A percentile compares a stretch with the other conserved stretches of the same genome.
Conservation (phyloP, 768 basidiomycete genomes). For the Mycena galopus region DNA sequence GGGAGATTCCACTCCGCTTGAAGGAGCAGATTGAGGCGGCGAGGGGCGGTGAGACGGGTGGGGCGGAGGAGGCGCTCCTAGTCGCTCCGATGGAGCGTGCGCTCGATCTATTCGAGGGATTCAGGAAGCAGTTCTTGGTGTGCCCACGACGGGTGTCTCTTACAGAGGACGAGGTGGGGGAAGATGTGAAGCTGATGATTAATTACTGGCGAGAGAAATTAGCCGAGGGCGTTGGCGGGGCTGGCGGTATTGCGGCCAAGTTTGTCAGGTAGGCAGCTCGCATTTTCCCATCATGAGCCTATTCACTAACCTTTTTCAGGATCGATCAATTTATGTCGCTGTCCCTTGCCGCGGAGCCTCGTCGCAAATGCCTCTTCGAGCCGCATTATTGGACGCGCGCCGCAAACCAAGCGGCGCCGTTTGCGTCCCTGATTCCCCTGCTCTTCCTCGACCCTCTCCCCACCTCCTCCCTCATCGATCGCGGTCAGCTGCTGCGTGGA, state of each 20-base stretch:
- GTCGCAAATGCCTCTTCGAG: slow-evolving; percentile 80
- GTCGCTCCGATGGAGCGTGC: slow-evolving; percentile 57
- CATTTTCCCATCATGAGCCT: not conserved
- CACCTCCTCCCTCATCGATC: slow-evolving; percentile 74
- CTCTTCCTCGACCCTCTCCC: slow-evolving; percentile 85
- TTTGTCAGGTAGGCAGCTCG: slow-evolving; percentile 68
- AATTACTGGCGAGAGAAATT: slow-evolving; percentile 70
- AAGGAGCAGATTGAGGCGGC: slow-evolving; percentile 63
- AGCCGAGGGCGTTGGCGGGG: slow-evolving; percentile 52
- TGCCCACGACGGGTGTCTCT: slow-evolving; percentile 60
- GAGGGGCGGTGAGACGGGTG: slow-evolving; percentile 46
- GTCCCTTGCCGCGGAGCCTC: slow-evolving; percentile 81
- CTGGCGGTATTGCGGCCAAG: slow-evolving; percentile 62
- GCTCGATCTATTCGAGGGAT: slow-evolving; percentile 63
- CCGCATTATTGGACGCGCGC: slow-evolving; percentile 79
- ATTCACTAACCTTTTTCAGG: slow-evolving; percentile 49
- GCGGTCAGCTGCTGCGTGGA: slow-evolving; percentile 71
- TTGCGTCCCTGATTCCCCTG: slow-evolving; percentile 70
- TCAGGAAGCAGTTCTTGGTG: slow-evolving; percentile 63
- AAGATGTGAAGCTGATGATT: slow-evolving; percentile 64
- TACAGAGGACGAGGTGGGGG: slow-evolving; percentile 54
- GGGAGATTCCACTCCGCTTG: slow-evolving; percentile 63
- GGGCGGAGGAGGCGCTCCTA: slow-evolving; percentile 58
- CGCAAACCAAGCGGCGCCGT: slow-evolving; percentile 51
- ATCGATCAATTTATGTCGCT: slow-evolving; percentile 85